A percentile compares a stretch with the other conserved stretches of the same genome.
Evolutionary conservation across 2,329 filamentous ascomycete species (phyloP).

Genomic region (Pleochaeta shiraiana): DNA sequence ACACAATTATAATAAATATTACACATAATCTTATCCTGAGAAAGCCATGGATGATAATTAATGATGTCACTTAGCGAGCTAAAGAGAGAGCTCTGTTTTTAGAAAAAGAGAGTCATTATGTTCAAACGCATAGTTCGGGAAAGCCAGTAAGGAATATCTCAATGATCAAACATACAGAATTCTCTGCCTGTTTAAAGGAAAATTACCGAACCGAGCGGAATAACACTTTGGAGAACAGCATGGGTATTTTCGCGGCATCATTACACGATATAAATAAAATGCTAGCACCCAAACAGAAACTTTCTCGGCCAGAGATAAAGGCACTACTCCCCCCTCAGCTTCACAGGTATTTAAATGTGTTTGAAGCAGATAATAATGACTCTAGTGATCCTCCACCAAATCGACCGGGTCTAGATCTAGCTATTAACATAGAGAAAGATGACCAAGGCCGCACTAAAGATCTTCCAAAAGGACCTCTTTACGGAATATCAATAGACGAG

Average conservation of each 20-base stretch:
- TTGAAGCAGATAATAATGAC: neutral
- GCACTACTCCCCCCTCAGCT: neutral
- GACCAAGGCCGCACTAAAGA: neutral
- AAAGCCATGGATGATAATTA: neutral
- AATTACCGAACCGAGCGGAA: neutral
- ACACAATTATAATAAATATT: no score
- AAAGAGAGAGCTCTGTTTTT: neutral
- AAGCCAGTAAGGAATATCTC: neutral
- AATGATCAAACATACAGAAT: neutral
- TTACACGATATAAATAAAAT: slow-evolving; percentile 1
- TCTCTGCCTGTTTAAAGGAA: neutral
- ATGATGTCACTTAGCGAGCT: neutral
- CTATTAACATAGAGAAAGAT: neutral
- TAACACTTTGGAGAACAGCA: neutral
- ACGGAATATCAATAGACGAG: neutral
- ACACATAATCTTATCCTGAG: neutral
- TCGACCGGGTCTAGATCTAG: neutral
- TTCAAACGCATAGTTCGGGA: neutral
- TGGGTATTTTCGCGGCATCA: neutral
- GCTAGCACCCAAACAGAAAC: neutral
- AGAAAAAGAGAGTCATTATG: neutral
- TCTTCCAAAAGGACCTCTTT: neutral
- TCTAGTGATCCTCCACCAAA: neutral
- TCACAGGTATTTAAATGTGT: neutral
- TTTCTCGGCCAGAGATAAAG: neutral